These are phyloP conservation scores for Paracorniculantispora psalliotae DNA, from an alignment of 2,329 filamentous ascomycete genomes.

Conservation along the genomic window DNA sequence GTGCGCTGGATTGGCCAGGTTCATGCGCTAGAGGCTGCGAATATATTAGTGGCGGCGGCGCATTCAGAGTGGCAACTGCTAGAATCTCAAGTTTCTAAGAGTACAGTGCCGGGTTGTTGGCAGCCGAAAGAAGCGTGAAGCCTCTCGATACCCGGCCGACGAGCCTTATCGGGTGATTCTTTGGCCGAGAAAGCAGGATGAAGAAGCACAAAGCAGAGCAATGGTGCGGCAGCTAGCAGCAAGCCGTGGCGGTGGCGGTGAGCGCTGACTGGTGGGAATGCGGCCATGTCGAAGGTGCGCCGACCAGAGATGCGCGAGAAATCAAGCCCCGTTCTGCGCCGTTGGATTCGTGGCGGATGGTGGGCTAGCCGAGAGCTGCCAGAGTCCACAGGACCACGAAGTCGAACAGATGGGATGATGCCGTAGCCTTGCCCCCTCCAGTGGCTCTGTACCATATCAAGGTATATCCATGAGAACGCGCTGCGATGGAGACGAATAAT, in stretches of 20 bases:
- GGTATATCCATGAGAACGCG: too few relatives aligned
- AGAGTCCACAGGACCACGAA: neutral
- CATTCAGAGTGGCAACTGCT: neutral
- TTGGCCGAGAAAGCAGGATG: neutral
- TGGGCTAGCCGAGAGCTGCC: neutral
- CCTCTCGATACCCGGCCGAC: neutral
- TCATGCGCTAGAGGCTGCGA: neutral
- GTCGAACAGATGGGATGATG: neutral
- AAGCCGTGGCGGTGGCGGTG: neutral
- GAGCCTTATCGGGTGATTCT: neutral
- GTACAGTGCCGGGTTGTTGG: neutral
- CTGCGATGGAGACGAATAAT: neutral
- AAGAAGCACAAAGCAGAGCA: neutral
- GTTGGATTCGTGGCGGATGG: neutral
- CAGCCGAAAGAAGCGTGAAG: neutral
- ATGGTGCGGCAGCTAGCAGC: neutral
- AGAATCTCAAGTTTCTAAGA: too few relatives aligned
- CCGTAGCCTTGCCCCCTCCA: neutral
- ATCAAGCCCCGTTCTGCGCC: neutral
- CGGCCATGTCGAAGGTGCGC: neutral
- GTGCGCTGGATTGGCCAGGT: too few relatives aligned
- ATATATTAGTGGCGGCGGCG: neutral
- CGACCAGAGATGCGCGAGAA: neutral
- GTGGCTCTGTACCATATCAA: too few relatives aligned
- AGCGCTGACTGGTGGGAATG: neutral